Evolutionary conservation across 257 asterid genomes (phyloP).

Genomic region (Nicotiana tomentosiformis): DNA sequence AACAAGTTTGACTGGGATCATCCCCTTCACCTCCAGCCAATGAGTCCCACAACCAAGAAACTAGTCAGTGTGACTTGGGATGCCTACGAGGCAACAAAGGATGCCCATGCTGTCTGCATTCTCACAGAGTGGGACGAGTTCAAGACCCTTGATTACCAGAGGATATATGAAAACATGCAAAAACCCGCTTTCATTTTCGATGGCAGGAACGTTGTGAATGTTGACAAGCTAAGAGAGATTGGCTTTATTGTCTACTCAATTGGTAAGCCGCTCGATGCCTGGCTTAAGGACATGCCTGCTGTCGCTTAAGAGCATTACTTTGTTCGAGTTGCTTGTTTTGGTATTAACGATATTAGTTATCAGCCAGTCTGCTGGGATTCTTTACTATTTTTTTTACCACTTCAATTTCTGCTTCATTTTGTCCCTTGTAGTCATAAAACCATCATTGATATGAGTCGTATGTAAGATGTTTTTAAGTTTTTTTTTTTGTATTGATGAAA

Average conservation of each 20-base stretch:
- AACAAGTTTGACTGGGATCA: conserved; percentile 89
- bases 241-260: conserved; percentile 81
- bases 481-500: conserved; percentile 33
- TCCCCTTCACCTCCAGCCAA: conserved; percentile 84
- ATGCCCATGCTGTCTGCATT: conserved; percentile 74
- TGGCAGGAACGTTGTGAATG: conserved; percentile 68
- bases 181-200: conserved; percentile 79
- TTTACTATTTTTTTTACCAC: conserved; percentile 32
- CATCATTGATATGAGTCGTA: conserved; percentile 17
- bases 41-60: conserved; percentile 74
- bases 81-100: conserved; percentile 71
- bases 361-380: conserved; percentile 27
- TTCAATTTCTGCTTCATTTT: conserved; percentile 28
- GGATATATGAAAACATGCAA: conserved; percentile 81
- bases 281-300: conserved; percentile 95
- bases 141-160: conserved; percentile 69
- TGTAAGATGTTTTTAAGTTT: conserved; percentile 17
- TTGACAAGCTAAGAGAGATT: conserved; percentile 65
- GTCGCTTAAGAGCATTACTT: conserved; percentile 39
- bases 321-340: conserved; percentile 12
- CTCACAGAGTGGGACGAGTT: conserved; percentile 94
- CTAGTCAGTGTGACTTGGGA: conserved; percentile 64
- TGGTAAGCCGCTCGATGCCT: conserved; percentile 84
- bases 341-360: conserved; percentile 18
- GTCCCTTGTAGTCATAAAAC: conserved; percentile 32